A percentile compares a stretch with the other conserved stretches of the same genome.
Evolutionary conservation across 805 yeast genomes (phyloP).

Genomic region (Candida chilensis): DNA sequence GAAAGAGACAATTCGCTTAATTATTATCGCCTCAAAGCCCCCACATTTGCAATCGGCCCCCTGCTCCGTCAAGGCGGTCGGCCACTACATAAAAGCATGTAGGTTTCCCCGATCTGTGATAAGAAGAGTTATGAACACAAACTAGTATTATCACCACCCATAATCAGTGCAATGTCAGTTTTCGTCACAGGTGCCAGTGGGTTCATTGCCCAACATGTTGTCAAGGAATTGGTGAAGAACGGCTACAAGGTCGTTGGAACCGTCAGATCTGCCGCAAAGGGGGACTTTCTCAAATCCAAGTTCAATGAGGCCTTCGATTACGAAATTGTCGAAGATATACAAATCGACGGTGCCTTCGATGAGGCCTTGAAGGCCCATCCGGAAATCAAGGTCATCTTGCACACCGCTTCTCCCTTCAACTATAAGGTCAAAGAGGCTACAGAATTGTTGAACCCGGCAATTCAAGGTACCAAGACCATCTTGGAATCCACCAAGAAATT

Average conservation of each 20-base stretch:
- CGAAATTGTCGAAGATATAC: constrained; percentile 39
- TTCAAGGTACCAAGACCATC: constrained; percentile 43
- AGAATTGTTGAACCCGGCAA: constrained; percentile 47
- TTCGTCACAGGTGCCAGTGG: constrained; percentile 44
- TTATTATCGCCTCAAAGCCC: too few relatives aligned
- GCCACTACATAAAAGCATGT: too few relatives aligned
- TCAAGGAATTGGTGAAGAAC: constrained; percentile 22
- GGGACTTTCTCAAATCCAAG: constrained; percentile 20
- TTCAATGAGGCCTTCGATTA: constrained; percentile 25
- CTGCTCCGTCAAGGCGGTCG: too few relatives aligned
- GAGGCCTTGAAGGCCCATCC: constrained; percentile 33
- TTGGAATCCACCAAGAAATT: constrained; percentile 34
- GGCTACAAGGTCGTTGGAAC: constrained; percentile 35
- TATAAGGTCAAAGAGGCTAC: constrained; percentile 34
- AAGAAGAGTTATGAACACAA: too few relatives aligned
- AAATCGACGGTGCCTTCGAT: constrained; percentile 34
- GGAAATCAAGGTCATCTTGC: constrained; percentile 45
- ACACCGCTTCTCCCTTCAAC: constrained; percentile 53
- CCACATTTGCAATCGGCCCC: too few relatives aligned
- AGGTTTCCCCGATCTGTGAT: too few relatives aligned
- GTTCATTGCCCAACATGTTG: constrained; percentile 35
- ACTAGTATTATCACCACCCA: too few relatives aligned
- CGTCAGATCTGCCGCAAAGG: constrained; percentile 29
- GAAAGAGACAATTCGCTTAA: too few relatives aligned
- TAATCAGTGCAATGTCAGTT: too few relatives aligned